Evolutionary conservation across 1,284 basidiomycete species (phyloP).

Genomic region (Trichosporon sp.): DNA sequence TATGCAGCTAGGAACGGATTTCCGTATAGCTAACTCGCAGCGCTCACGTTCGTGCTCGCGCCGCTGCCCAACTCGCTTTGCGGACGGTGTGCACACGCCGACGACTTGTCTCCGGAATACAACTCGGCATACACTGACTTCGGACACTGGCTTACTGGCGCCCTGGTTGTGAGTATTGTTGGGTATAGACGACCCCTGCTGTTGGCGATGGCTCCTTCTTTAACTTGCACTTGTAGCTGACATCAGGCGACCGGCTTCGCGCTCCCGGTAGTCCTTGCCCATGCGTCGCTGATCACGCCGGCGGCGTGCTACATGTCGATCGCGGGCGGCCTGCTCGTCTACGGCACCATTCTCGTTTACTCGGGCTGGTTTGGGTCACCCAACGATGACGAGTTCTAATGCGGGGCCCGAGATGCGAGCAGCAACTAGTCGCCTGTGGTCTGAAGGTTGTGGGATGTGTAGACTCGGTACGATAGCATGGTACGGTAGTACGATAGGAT

Average conservation of each 20-base stretch:
- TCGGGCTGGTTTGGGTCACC: constrained; percentile 64
- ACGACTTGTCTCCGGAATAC: constrained; percentile 57
- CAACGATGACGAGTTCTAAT: constrained; percentile 40
- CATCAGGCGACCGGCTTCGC: constrained; percentile 71
- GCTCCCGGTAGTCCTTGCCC: constrained; percentile 84
- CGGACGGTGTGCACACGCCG: constrained; percentile 53
- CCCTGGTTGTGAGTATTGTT: constrained; percentile 65
- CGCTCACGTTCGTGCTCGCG: constrained; percentile 89
- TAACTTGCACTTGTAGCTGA: background rate
- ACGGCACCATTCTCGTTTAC: constrained; percentile 87
- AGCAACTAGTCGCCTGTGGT: background rate
- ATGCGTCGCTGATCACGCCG: constrained; percentile 79
- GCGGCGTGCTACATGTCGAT: constrained; percentile 92
- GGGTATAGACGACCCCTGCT: background rate
- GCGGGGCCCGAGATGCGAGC: background rate
- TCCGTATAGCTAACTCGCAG: constrained; percentile 51
- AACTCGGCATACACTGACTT: constrained; percentile 73
- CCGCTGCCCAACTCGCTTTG: constrained; percentile 87
- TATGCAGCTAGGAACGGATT: constrained; percentile 25
- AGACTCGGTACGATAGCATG: background rate
- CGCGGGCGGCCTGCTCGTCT: constrained; percentile 86
- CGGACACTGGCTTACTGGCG: constrained; percentile 88
- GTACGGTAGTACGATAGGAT: background rate
- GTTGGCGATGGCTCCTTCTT: too few species aligned
- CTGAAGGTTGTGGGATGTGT: background rate